Evolutionary conservation across 306 rosid genomes (phyloP), one percentile per base, ranked within the genome.

Genomic region (Lithocarpus polystachyus): DNA sequence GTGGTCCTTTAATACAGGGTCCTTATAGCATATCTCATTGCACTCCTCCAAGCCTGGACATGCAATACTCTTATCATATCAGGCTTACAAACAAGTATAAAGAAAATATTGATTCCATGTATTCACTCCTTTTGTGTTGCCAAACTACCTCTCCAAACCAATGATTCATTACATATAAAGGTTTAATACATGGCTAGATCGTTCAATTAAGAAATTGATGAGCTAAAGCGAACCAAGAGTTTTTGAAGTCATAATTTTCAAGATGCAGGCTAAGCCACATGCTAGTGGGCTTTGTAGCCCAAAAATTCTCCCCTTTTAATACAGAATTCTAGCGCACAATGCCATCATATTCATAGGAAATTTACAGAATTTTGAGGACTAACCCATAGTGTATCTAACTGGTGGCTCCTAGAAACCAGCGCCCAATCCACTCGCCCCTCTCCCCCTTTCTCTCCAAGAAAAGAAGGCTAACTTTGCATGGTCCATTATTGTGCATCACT

Each of bases 1-100:
- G n/a, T 65, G 91, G 86, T 92, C 96, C 85, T 91, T 89, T 1
- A 95, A 82, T 55, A 95, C 99, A 71, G 99, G 99, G 77, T 95
- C 97, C 87, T 95, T 95, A 77, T 89, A 95, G 84, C 97, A 95
- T 75, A 95, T 83, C 61, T 88, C 95, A 78, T 85, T 75, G 80
- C 97, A 92, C 70, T 87, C 91, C 75, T 90, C 94, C 90, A 95
- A 73, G 85, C 98, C 99, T 86, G 75, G 40, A 48, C 6, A 87
- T 65, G 64, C 71, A 67, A 72, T 9, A 3, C 77, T 31, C 19
- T 55, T 51, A 81, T 71, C 55, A 74, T n/a, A 9, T 60, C 19
- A 70, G 70, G 72, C 24, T 43, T 20, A 68, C 17, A 29, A 73
- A 53, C 43, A 55, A 62, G 65, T 9, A 26, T 23, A 13, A n/a